Conservation (phyloP, 2,329 filamentous ascomycete species). For the Nannizzia gypsea region DNA sequence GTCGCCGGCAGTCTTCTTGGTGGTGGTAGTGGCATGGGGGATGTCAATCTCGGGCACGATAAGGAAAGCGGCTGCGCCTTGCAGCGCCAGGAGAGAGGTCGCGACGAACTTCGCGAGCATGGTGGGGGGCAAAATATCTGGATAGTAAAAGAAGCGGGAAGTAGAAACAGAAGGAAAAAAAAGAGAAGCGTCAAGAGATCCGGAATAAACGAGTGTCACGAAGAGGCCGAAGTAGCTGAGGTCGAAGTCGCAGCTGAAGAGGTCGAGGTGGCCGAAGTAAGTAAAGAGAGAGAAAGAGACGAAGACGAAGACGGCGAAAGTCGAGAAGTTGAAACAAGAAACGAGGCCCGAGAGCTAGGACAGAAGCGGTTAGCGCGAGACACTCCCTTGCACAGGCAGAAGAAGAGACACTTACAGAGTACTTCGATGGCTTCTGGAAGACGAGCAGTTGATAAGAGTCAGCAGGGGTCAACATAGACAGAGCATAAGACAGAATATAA, state of each 20-base stretch:
- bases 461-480: no score
- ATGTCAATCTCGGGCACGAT: constrained; percentile 23
- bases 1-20: constrained; percentile 7
- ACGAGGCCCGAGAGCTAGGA: no score
- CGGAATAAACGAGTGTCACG: not conserved
- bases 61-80: constrained; percentile 26
- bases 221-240: no score
- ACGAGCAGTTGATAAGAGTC: no score
- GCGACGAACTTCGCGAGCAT: constrained; percentile 27
- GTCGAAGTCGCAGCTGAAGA: not conserved
- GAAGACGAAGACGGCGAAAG: no score
- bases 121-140: constrained; percentile 17
- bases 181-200: not conserved
- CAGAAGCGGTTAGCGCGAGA: no score
- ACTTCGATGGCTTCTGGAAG: no score
- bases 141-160: not conserved
- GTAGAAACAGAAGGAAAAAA: not conserved
- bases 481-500: no score
- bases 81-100: constrained; percentile 25
- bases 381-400: no score
- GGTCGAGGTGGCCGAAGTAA: not conserved
- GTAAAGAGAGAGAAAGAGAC: no score
- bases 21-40: not conserved
- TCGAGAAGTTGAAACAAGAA: no score
- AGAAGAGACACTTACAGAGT: no score